These are phyloP conservation scores for Acanthamoeba royreba DNA, from an alignment of 208 protist species.

Conservation along the genomic window DNA sequence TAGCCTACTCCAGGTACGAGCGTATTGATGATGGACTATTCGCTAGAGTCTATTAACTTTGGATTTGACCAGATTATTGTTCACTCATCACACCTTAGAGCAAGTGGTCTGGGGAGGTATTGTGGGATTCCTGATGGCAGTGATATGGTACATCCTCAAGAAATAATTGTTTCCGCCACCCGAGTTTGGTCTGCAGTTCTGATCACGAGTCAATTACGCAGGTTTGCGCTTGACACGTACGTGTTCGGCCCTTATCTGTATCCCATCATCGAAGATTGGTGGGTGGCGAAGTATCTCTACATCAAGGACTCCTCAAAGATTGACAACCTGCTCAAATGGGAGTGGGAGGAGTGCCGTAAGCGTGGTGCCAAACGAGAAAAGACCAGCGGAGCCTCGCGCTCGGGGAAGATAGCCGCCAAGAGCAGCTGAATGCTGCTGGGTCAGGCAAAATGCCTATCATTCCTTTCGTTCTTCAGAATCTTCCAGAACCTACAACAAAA, in stretches of 20 bases:
- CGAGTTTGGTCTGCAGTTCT: background rate
- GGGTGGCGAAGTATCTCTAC: background rate
- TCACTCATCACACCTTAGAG: background rate
- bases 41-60: background rate
- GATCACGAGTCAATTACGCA: background rate
- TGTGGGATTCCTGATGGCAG: background rate
- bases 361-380: background rate
- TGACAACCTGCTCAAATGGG: background rate
- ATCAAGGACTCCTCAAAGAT: background rate
- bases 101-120: background rate
- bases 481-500: background rate
- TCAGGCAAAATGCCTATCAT: background rate
- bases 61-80: background rate
- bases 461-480: background rate
- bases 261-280: background rate
- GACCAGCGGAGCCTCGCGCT: background rate
- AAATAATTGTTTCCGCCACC: background rate
- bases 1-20: background rate
- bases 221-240: conserved; percentile 11
- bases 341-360: background rate
- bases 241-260: background rate
- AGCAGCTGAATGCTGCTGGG: background rate
- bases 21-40: background rate
- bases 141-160: background rate
- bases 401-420: background rate